phyloP scores from a whole-genome alignment of 2,329 filamentous ascomycete genomes.

The Ceratocystis ficicola region DNA sequence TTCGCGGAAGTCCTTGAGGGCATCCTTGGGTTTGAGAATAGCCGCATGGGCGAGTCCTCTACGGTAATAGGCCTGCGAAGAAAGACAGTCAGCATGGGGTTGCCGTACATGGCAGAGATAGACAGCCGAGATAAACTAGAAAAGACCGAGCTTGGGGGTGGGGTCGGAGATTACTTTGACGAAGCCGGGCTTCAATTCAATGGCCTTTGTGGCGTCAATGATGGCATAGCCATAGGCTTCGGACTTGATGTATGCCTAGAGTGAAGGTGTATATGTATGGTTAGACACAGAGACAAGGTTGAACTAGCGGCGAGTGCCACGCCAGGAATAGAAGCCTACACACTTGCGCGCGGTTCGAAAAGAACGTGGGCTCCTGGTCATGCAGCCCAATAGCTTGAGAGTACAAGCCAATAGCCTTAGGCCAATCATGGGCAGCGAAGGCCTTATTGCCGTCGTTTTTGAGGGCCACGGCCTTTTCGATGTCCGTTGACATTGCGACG shows the following conservation, averaged over 20 bases:
- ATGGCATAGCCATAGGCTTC: conserved; percentile 92
- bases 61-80: conserved; percentile 72
- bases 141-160: no score
- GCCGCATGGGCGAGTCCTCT: conserved; percentile 84
- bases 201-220: conserved; percentile 76
- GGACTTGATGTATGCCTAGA: conserved; percentile 81
- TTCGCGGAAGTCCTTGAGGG: conserved; percentile 80
- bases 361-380: conserved; percentile 76
- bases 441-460: conserved; percentile 94
- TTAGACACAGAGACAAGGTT: conserved; percentile 3
- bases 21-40: conserved; percentile 77
- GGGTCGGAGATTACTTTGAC: conserved; percentile 54
- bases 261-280: conserved; percentile 15
- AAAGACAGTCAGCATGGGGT: neutral
- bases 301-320: neutral
- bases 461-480: conserved; percentile 63
- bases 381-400: conserved; percentile 76
- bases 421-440: conserved; percentile 80
- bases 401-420: conserved; percentile 68
- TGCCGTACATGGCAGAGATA: neutral
- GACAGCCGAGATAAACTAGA: no score
- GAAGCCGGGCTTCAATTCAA: conserved; percentile 77
- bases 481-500: conserved; percentile 32
- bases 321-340: conserved; percentile 26
- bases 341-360: conserved; percentile 89